phyloP scores from a whole-genome alignment of 23 red algal species.

The Cyanidium caldarium region DNA sequence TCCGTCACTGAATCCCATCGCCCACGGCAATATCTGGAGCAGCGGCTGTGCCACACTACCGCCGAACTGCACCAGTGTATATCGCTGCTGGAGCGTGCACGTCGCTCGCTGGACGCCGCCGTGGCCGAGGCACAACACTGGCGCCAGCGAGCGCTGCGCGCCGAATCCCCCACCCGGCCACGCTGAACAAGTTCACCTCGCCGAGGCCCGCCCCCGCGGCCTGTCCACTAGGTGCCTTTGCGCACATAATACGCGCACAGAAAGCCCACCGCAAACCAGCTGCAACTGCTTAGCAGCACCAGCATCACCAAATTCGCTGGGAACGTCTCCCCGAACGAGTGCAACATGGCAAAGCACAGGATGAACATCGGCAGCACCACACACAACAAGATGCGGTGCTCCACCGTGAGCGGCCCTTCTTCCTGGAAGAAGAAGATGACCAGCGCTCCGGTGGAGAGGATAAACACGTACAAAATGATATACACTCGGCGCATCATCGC shows the following conservation, averaged over 20 bases:
- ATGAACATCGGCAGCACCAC: background rate
- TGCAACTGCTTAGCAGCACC: constrained; percentile 7
- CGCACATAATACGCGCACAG: background rate
- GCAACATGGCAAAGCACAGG: background rate
- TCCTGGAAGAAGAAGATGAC: constrained; percentile 3
- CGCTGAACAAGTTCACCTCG: too few relatives aligned
- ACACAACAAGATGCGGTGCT: background rate
- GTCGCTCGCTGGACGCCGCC: too few relatives aligned
- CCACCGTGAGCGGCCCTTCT: background rate
- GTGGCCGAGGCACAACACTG: too few relatives aligned
- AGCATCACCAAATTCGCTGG: background rate
- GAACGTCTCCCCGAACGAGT: background rate
- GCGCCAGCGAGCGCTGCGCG: too few relatives aligned
- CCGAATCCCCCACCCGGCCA: too few relatives aligned
- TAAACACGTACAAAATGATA: background rate
- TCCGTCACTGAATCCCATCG: too few relatives aligned
- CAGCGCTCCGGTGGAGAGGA: background rate
- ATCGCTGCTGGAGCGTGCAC: too few relatives aligned
- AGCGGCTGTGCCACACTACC: too few relatives aligned
- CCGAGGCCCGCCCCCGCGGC: too few relatives aligned
- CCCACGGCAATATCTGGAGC: too few relatives aligned
- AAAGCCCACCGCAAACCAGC: background rate
- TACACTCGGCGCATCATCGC: background rate
- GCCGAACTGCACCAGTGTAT: too few relatives aligned
- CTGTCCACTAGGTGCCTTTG: too few relatives aligned